phyloP scores from a whole-genome alignment of 1,284 basidiomycete species.

The Somion occarium region DNA sequence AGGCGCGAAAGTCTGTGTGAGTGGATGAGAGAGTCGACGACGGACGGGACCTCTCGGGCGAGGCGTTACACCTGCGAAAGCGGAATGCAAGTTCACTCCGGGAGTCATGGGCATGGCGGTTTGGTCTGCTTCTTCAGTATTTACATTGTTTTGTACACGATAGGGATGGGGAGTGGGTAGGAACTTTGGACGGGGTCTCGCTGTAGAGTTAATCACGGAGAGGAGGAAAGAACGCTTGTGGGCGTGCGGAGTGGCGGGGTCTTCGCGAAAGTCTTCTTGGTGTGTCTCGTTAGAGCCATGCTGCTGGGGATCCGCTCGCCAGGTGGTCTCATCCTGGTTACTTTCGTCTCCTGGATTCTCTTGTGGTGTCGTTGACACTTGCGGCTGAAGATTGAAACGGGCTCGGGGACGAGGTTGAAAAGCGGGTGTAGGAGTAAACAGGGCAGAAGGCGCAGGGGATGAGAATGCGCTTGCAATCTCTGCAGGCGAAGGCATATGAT shows the following conservation, averaged over 20 bases:
- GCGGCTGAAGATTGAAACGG: constrained; percentile 47
- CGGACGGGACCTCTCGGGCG: constrained; percentile 32
- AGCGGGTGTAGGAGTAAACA: constrained; percentile 60
- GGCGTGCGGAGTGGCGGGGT: constrained; percentile 56
- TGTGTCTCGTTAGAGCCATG: constrained; percentile 10
- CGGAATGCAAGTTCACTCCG: constrained; percentile 32
- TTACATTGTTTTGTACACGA: constrained; percentile 14
- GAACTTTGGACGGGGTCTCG: constrained; percentile 61
- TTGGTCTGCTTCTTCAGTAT: constrained; percentile 3
- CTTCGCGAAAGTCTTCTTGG: constrained; percentile 11
- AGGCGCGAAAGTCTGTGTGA: constrained; percentile 29
- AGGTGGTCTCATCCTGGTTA: constrained; percentile 12
- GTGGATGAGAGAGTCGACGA: constrained; percentile 44
- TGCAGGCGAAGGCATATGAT: constrained; percentile 19
- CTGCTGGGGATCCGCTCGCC: constrained; percentile 6
- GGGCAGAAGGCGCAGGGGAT: constrained; percentile 27
- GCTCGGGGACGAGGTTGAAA: constrained; percentile 54
- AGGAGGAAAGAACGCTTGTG: constrained; percentile 72
- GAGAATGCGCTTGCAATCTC: constrained; percentile 40
- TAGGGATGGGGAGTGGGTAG: constrained; percentile 60
- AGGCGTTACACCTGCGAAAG: constrained; percentile 62
- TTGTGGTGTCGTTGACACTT: constrained; percentile 19
- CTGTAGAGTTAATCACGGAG: constrained; percentile 71
- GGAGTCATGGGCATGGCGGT: constrained; percentile 22
- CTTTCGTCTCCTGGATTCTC: constrained; percentile 18